Evolutionary conservation across 371 early-diverging fungal genomes (phyloP).

Genomic region (Cokeromyces recurvatus): DNA sequence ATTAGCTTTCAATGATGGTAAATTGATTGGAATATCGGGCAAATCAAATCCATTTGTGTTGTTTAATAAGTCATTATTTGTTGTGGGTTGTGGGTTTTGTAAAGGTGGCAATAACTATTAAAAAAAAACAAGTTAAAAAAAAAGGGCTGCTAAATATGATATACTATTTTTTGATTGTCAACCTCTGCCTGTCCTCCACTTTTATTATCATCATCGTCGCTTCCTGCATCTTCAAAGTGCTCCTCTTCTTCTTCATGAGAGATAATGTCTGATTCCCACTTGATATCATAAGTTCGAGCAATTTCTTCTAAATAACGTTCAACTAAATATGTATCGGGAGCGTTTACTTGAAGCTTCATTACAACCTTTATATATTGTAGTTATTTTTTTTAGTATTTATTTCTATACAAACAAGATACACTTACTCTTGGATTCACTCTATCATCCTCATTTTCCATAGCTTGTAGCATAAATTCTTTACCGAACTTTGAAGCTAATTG

Average conservation of each 20-base stretch:
- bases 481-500: constrained; percentile 81
- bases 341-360: constrained; percentile 70
- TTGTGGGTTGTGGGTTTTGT: constrained; percentile 5
- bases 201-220: too few species aligned
- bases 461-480: constrained; percentile 71
- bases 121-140: neutral
- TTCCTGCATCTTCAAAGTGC: constrained; percentile 8
- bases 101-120: constrained; percentile 18
- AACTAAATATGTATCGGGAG: constrained; percentile 78
- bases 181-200: too few species aligned
- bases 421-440: constrained; percentile 74
- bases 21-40: constrained; percentile 33
- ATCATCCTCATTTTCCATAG: constrained; percentile 71
- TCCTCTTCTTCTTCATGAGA: constrained; percentile 25
- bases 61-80: neutral
- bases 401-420: too few species aligned
- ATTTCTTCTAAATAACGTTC: constrained; percentile 87
- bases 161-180: too few species aligned
- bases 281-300: constrained; percentile 74
- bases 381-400: neutral
- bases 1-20: constrained; percentile 19
- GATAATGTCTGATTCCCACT: constrained; percentile 60
- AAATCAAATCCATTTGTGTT: constrained; percentile 19
- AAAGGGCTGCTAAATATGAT: too few species aligned
- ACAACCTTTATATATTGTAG: constrained; percentile 54